phyloP scores from a whole-genome alignment of 352 stramenopile genomes.

The Pythium coloratum region DNA sequence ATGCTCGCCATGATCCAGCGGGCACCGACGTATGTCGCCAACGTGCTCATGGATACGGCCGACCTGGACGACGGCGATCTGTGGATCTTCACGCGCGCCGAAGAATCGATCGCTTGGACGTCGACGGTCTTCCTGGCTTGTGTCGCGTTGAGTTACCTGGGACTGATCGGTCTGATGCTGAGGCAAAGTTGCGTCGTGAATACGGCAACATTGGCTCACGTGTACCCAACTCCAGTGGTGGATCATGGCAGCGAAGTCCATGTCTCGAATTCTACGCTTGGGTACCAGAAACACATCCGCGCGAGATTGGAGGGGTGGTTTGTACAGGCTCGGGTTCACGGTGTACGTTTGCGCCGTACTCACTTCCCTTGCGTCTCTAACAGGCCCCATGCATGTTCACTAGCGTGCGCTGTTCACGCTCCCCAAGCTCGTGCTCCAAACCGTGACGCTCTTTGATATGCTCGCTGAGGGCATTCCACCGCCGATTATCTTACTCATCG shows the following conservation, averaged over 20 bases:
- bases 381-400: too few species aligned
- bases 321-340: neutral
- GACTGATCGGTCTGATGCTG: neutral
- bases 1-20: slow-evolving; percentile 21
- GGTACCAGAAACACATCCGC: neutral
- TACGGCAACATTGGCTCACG: neutral
- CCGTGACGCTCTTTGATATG: slow-evolving; percentile 9
- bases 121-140: slow-evolving; percentile 4
- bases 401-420: slow-evolving; percentile 17
- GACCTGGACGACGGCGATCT: slow-evolving; percentile 23
- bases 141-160: slow-evolving; percentile 12
- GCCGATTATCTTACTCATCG: neutral
- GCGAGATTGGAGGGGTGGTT: neutral
- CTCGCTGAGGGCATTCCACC: neutral
- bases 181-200: neutral
- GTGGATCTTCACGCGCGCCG: slow-evolving; percentile 17
- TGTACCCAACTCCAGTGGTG: neutral
- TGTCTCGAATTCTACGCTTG: neutral
- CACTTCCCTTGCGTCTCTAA: too few species aligned
- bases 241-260: neutral
- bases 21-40: slow-evolving; percentile 4
- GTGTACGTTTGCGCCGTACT: neutral
- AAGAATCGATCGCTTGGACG: neutral
- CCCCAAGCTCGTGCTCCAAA: slow-evolving; percentile 31
- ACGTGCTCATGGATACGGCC: slow-evolving; percentile 20